Evolutionary conservation across 495 filamentous ascomycete species (phyloP).

Genomic region (Lophiostoma macrostomum): DNA sequence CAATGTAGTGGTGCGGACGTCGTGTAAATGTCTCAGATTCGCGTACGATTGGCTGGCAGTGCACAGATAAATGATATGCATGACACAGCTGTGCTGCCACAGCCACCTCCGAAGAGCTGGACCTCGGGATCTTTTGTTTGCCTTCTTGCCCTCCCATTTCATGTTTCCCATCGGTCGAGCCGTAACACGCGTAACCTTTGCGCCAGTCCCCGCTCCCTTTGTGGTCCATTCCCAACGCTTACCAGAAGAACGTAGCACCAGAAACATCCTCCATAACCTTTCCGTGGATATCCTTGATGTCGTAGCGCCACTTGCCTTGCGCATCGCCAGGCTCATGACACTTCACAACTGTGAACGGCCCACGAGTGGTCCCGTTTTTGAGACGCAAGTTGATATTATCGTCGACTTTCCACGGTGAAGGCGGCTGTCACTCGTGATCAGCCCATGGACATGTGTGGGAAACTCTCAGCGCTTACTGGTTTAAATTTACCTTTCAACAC

Average conservation of each 20-base stretch:
- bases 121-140: too few relatives aligned
- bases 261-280: background rate
- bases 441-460: background rate
- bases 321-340: background rate
- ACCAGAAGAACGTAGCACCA: background rate
- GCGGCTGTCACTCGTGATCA: background rate
- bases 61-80: too few relatives aligned
- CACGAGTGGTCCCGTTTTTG: conserved; percentile 1
- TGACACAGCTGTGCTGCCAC: too few relatives aligned
- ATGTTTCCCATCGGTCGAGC: background rate
- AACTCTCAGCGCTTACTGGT: background rate
- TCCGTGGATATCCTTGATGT: background rate
- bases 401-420: background rate
- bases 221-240: too few relatives aligned
- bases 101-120: too few relatives aligned
- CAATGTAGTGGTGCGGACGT: too few relatives aligned
- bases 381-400: conserved; percentile 4
- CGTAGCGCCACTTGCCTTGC: conserved; percentile 3
- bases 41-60: too few relatives aligned
- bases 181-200: background rate
- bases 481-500: background rate
- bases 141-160: background rate
- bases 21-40: too few relatives aligned
- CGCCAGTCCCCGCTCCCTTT: background rate
- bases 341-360: background rate